Conservation (phyloP, 306 rosid species). For the Astragalus glycyphyllos region DNA sequence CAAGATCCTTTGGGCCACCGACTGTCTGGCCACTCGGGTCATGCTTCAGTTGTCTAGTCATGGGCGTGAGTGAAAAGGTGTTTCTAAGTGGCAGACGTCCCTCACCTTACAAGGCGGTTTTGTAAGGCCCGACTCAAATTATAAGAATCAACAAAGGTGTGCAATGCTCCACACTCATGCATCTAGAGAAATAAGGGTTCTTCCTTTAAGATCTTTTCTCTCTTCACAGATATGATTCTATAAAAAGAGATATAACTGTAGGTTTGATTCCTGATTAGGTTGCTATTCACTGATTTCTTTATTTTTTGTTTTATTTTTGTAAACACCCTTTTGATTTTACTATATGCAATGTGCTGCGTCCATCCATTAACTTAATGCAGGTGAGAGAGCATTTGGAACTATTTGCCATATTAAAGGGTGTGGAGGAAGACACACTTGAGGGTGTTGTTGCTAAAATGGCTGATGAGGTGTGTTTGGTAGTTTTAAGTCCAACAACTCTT, state of each 20-base stretch:
- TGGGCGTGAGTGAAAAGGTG: too few species aligned
- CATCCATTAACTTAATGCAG: conserved; percentile 52
- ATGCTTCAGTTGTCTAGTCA: too few species aligned
- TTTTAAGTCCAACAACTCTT: conserved; percentile 18
- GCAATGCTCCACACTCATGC: conserved; percentile 4
- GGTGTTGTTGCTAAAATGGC: conserved; percentile 73
- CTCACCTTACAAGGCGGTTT: too few species aligned
- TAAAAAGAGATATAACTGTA: background rate
- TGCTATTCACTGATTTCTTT: background rate
- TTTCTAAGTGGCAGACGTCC: too few species aligned
- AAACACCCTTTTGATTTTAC: conserved; percentile 14
- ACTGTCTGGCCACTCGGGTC: too few species aligned
- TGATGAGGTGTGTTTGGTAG: conserved; percentile 74
- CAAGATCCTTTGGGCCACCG: too few species aligned
- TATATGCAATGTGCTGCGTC: conserved; percentile 24
- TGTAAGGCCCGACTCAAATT: too few species aligned
- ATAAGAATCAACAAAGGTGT: background rate
- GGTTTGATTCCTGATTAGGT: conserved; percentile 1
- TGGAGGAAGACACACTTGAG: conserved; percentile 69
- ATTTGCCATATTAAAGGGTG: conserved; percentile 88
- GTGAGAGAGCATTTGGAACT: conserved; percentile 96
- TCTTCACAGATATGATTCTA: conserved; percentile 1
- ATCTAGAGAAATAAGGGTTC: background rate
- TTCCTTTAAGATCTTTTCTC: conserved; percentile 18
- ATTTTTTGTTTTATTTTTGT: too few species aligned